Conservation (phyloP, 2,329 filamentous ascomycete species). For the Fonsecaea erecta region DNA sequence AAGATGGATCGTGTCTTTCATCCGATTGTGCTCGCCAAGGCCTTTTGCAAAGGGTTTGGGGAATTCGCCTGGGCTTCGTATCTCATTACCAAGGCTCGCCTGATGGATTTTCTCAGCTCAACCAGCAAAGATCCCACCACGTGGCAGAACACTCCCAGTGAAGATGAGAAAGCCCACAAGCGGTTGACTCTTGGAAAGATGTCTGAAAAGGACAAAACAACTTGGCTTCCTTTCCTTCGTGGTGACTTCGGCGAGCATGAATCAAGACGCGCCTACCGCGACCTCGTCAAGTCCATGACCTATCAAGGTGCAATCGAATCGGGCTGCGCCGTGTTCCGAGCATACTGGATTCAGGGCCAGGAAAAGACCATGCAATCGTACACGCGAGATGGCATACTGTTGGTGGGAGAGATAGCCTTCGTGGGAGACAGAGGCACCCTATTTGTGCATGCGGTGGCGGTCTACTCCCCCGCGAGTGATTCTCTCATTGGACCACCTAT, state of each 20-base stretch:
- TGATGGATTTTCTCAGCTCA: constrained; percentile 14
- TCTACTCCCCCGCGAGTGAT: constrained; percentile 30
- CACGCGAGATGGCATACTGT: constrained; percentile 16
- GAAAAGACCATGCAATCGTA: constrained; percentile 7
- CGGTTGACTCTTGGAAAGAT: constrained; percentile 9
- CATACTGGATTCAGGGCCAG: constrained; percentile 24
- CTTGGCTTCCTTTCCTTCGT: constrained; percentile 27
- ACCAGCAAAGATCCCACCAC: background rate
- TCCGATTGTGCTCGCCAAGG: constrained; percentile 28
- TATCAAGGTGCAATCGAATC: constrained; percentile 30
- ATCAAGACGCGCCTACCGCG: constrained; percentile 22
- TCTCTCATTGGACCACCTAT: constrained; percentile 27
- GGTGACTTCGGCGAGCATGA: constrained; percentile 29
- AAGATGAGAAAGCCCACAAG: constrained; percentile 22
- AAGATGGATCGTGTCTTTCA: constrained; percentile 34
- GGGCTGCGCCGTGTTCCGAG: constrained; percentile 26
- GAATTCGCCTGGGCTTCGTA: constrained; percentile 30
- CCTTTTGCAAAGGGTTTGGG: constrained; percentile 30
- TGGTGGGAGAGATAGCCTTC: constrained; percentile 28
- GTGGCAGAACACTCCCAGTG: constrained; percentile 2
- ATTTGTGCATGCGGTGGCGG: constrained; percentile 25
- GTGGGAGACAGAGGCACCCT: constrained; percentile 30
- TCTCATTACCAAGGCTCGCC: constrained; percentile 24
- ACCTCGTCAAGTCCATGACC: constrained; percentile 31
- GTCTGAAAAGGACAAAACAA: constrained; percentile 19